Evolutionary conservation across 352 stramenopile species (phyloP), one percentile per base, ranked within the genome.

Genomic region (Globisporangium abappressorium): DNA sequence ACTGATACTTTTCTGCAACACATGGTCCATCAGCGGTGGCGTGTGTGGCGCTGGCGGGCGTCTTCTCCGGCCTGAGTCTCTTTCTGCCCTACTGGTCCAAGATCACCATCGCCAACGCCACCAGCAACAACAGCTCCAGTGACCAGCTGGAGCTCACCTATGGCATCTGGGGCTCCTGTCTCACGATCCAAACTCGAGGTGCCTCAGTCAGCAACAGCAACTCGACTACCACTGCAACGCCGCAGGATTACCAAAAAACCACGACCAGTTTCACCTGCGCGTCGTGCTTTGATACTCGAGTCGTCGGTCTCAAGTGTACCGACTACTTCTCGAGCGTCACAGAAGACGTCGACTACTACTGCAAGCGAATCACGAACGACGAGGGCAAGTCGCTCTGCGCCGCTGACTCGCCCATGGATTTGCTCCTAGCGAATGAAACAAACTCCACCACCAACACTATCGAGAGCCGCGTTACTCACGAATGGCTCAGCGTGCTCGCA

Each of bases 21-120:
- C 11, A 34, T 61, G 18, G 30, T n/a, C n/a, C n/a, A 20, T 11
- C 20, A 90, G 82, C 76, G 51, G 70, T 84, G 28, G 54, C 36
- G 9, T 80, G 70, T 33, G 78, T 77, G 2, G 14, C 83, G 47
- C 12, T 71, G 26, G 78, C 79, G 54, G 72, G 70, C 7, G 34
- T 77, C 18, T 46, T 87, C 41, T 78, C 74, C 2, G 60, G 76
- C 24, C 60, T 80, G 8, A 77, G 72, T 14, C 71, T 90, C 15
- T 53, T 87, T 11, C 57, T 90, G 28, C 82, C 82, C 7, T 90
- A 84, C 62, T 90, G 82, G 82, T 85, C 78, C 26, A 75, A 73
- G 56, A 57, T 81, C 34, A 6, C 38, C 15, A 54, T 53, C 46
- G 43, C 24, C 18, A 51, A 49, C 34, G 7, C 5, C 34, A 14